Evolutionary conservation across 2,329 filamentous ascomycete species (phyloP).

Genomic region (Rhytidhysteron rufulum): DNA sequence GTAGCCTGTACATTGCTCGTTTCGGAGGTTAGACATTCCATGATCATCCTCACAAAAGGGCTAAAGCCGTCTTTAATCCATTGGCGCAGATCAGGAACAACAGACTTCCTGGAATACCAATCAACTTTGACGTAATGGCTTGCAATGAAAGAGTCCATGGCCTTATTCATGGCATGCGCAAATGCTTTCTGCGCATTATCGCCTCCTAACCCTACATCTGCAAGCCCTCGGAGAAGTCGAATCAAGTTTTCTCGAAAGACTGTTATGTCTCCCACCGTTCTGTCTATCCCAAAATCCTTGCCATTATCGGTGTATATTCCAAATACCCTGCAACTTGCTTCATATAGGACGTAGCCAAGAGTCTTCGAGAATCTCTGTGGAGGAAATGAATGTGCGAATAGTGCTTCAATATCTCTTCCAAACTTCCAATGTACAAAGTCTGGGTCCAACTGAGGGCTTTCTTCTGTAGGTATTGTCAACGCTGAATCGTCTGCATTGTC

Average conservation of each 20-base stretch:
- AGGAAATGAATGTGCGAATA: conserved; percentile 61
- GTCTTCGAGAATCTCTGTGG: conserved; percentile 50
- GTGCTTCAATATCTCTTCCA: conserved; percentile 58
- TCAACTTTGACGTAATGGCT: conserved; percentile 58
- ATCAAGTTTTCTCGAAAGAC: conserved; percentile 51
- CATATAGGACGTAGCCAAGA: conserved; percentile 52
- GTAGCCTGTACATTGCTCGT: conserved; percentile 21
- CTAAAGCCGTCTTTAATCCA: conserved; percentile 69
- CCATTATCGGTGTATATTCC: conserved; percentile 26
- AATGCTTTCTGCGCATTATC: conserved; percentile 68
- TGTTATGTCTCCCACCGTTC: conserved; percentile 15
- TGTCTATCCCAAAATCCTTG: conserved; percentile 18
- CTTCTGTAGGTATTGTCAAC: conserved; percentile 29
- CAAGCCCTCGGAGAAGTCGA: conserved; percentile 56
- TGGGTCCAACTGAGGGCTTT: conserved; percentile 30
- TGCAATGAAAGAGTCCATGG: conserved; percentile 62
- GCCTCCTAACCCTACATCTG: conserved; percentile 64
- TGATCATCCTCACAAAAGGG: conserved; percentile 60
- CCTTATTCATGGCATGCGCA: conserved; percentile 65
- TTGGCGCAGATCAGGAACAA: conserved; percentile 56
- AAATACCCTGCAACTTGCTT: conserved; percentile 49
- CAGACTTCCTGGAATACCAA: conserved; percentile 54
- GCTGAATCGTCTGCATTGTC: conserved; percentile 30
- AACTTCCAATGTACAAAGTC: conserved; percentile 45
- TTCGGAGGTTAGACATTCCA: conserved; percentile 38